These are phyloP conservation scores for Malus hybrid DNA, from an alignment of 331 rosid species.

Conservation along the genomic window DNA sequence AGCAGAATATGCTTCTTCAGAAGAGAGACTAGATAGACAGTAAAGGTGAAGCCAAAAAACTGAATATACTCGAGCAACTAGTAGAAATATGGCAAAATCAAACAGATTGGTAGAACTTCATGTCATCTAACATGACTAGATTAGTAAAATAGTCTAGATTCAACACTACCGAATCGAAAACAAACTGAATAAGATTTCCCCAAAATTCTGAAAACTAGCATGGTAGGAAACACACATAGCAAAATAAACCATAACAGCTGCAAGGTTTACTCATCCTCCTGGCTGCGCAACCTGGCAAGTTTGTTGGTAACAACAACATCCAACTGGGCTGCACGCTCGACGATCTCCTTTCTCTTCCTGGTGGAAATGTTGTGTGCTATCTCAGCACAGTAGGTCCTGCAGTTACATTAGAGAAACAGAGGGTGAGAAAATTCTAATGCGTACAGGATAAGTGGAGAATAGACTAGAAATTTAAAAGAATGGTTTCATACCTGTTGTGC, in stretches of 20 bases:
- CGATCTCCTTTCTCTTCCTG: conserved; percentile 65
- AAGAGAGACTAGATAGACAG: too few relatives aligned
- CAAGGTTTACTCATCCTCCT: conserved; percentile 67
- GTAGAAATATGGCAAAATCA: not conserved
- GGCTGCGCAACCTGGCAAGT: conserved; percentile 82
- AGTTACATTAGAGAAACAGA: not conserved
- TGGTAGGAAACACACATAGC: not conserved
- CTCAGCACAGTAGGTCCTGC: conserved; percentile 81
- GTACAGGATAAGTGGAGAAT: not conserved
- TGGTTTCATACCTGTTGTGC: conserved; percentile 65
- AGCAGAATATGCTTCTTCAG: too few relatives aligned
- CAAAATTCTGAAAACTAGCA: conserved; percentile 10
- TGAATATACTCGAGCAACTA: too few relatives aligned
- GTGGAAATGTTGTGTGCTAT: conserved; percentile 71
- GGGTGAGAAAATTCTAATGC: not conserved
- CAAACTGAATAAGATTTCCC: not conserved
- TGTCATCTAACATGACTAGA: not conserved
- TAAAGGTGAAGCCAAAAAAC: too few relatives aligned
- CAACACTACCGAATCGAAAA: conserved; percentile 5
- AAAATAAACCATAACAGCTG: not conserved
- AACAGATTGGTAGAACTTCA: not conserved
- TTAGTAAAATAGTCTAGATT: not conserved
- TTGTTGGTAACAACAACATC: conserved; percentile 84
- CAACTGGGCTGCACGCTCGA: conserved; percentile 80
- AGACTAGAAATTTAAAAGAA: not conserved